Percentiles rank a stretch among this genome's conserved stretches.
phyloP scores from a whole-genome alignment of 148 eudicot genomes.

The Chenopodium formosanum region DNA sequence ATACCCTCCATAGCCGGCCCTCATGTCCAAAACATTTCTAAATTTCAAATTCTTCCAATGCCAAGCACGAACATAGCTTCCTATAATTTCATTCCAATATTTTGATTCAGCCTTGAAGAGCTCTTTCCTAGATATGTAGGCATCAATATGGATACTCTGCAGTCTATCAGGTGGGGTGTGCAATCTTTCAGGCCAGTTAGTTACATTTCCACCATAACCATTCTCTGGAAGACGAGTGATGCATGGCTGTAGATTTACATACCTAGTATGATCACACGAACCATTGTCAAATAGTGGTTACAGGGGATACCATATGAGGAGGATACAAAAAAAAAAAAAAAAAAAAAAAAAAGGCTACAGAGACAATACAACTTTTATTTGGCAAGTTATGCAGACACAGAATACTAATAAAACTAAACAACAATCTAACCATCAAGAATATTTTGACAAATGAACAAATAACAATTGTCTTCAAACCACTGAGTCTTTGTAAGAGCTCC shows the following conservation, averaged over 20 bases:
- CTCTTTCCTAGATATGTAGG: conserved; percentile 86
- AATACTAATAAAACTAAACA: not conserved
- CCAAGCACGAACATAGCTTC: conserved; percentile 62
- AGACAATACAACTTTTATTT: not conserved
- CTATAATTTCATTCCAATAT: conserved; percentile 86
- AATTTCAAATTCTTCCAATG: conserved; percentile 56
- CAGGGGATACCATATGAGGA: not conserved
- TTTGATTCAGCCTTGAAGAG: conserved; percentile 83
- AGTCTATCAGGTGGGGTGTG: conserved; percentile 81
- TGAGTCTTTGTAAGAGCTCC: not conserved
- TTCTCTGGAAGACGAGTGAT: conserved; percentile 76
- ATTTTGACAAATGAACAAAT: not conserved
- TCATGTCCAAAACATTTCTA: conserved; percentile 95
- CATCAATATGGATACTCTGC: conserved; percentile 87
- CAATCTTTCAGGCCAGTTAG: conserved; percentile 85
- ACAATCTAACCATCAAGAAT: not conserved
- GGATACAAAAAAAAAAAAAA: not conserved
- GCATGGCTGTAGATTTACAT: conserved; percentile 80
- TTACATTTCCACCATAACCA: conserved; percentile 66
- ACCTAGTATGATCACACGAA: conserved; percentile 47
- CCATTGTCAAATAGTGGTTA: not conserved
- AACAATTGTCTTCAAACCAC: not conserved
- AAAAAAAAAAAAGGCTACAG: not conserved
- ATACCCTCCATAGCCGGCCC: conserved; percentile 98
- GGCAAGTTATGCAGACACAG: not conserved